Percentiles rank a stretch among this genome's conserved stretches.
Evolutionary conservation across 768 basidiomycete genomes (phyloP).

Genomic region (Coprinellus micaceus): DNA sequence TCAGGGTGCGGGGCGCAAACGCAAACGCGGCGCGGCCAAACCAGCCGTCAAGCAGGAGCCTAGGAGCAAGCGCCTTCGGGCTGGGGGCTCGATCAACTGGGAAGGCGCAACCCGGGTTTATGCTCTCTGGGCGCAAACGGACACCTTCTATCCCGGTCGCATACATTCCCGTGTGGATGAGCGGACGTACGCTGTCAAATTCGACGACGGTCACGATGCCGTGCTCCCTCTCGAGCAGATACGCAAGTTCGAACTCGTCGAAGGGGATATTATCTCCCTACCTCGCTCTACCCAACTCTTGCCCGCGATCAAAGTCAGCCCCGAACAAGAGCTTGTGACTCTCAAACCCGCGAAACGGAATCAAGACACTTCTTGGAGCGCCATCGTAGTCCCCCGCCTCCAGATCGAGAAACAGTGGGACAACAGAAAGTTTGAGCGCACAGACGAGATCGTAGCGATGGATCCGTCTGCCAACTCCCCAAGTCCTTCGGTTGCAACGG

Average conservation of each 20-base stretch:
- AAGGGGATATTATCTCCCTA: conserved; percentile 51
- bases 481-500: no score
- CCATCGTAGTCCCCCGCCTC: no score
- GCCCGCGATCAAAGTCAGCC: conserved; percentile 30
- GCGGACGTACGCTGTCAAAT: conserved; percentile 47
- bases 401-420: no score
- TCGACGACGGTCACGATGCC: conserved; percentile 59
- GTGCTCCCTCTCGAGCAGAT: conserved; percentile 49
- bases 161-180: conserved; percentile 35
- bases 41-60: conserved; percentile 13
- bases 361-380: no score
- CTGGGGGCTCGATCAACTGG: conserved; percentile 32
- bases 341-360: background rate
- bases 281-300: conserved; percentile 20
- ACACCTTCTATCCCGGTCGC: conserved; percentile 58
- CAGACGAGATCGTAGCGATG: no score
- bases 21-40: conserved; percentile 18
- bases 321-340: background rate
- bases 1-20: conserved; percentile 5
- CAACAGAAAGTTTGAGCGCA: no score
- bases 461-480: no score
- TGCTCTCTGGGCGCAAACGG: conserved; percentile 55
- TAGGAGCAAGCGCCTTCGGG: conserved; percentile 22
- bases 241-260: conserved; percentile 45
- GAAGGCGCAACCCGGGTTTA: conserved; percentile 58